Evolutionary conservation across 768 basidiomycete genomes (phyloP), one percentile per base, ranked within the genome.

Genomic region (Rhizopogon sp.): DNA sequence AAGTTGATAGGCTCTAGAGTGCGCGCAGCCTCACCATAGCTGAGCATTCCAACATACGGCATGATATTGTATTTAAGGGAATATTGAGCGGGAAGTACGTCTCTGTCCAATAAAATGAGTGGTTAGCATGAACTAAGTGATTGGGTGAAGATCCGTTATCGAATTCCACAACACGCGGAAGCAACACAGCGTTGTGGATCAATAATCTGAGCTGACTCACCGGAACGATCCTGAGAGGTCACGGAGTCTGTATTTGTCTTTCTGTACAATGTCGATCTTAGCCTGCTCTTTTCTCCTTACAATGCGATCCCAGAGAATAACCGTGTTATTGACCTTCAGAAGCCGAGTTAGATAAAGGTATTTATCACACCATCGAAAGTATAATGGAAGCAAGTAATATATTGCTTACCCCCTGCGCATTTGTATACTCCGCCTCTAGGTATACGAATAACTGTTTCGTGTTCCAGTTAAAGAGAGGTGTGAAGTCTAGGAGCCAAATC

Each of bases 401-500:
- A 29, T 44, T 17, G 70, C 89, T 73, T 66, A 93, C 93, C 45
- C 90, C 84, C 68, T 87, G 73, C 0, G 77, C 69, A 53, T 85
- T 88, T 35, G 77, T 77, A 66, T 93, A 95, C 67, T 95, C 91
- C 0, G 90, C 93, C 62, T 85, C 82, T 35, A 96, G 79, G 64
- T 90, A 93, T 11, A 95, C 68, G 68, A 96, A 95, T 10, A 96
- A 65, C 66, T 96, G 93, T 70, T 96, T 96, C n/a, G 93, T 95
- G 70, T 96, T 96, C 93, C 93, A 96, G 71, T 94, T 75, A 72
- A 94, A 96, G 31, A 96, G 76, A 11, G 93, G 83, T 8, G 81
- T 75, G 5, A 96, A 75, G 71, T 96, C 93, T 93, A 59, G 45
- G 22, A 37, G 16, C 35, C 20, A 16, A 6, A 49, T 37, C 35